These are phyloP conservation scores for Amanita exitialis DNA, from an alignment of 768 basidiomycete species.

Conservation along the genomic window DNA sequence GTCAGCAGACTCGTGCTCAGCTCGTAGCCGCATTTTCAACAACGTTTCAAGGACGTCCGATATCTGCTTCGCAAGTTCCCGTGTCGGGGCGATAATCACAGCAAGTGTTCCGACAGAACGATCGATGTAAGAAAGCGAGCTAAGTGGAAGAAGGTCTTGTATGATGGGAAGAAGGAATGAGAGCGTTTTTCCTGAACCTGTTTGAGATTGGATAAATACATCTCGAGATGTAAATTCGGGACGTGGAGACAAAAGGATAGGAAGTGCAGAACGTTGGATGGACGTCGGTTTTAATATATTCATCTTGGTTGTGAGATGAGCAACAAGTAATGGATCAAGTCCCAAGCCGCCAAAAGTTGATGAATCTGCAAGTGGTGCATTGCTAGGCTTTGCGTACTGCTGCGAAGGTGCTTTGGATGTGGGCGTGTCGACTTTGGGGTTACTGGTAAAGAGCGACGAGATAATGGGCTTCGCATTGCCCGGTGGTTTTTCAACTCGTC, in stretches of 20 bases:
- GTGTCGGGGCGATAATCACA: conserved; percentile 88
- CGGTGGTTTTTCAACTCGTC: conserved; percentile 21
- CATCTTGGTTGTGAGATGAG: conserved; percentile 77
- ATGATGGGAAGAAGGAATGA: conserved; percentile 92
- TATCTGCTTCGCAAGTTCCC: conserved; percentile 95
- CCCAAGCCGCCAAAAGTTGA: conserved; percentile 79
- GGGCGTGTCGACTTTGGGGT: conserved; percentile 55
- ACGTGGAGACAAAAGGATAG: conserved; percentile 29
- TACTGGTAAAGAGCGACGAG: conserved; percentile 83
- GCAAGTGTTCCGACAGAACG: conserved; percentile 92
- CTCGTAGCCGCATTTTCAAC: conserved; percentile 64
- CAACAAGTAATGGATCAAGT: conserved; percentile 67
- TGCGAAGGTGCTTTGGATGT: conserved; percentile 15
- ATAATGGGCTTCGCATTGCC: conserved; percentile 51
- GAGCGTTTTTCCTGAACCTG: conserved; percentile 94
- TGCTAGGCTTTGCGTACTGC: conserved; percentile 47
- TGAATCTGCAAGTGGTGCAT: conserved; percentile 69
- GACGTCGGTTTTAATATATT: conserved; percentile 78
- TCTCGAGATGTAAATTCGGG: conserved; percentile 43
- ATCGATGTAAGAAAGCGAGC: conserved; percentile 87
- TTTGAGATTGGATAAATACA: conserved; percentile 92
- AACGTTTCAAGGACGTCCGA: conserved; percentile 86
- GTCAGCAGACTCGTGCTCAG: conserved; percentile 42
- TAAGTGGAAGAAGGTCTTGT: conserved; percentile 86
- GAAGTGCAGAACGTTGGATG: conserved; percentile 77